These are phyloP conservation scores for Phytophthora pini DNA, from an alignment of 352 stramenopile species.

Conservation along the genomic window DNA sequence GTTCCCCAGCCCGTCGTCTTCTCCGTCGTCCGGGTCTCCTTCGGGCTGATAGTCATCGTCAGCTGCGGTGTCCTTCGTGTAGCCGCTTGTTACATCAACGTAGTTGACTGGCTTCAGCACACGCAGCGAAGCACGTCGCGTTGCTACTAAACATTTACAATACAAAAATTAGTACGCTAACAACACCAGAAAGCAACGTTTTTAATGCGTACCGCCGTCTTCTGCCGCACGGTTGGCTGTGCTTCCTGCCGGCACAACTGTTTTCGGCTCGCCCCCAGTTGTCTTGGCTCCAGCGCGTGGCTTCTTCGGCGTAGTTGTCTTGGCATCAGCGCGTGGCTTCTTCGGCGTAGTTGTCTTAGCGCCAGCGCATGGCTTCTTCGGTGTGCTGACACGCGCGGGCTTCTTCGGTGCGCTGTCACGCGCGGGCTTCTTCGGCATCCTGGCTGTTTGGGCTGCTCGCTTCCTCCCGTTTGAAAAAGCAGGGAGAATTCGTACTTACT, in stretches of 20 bases:
- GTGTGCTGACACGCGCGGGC: not conserved
- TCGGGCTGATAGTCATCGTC: too few species aligned
- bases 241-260: not conserved
- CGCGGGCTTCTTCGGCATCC: not conserved
- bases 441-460: not conserved
- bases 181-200: not conserved
- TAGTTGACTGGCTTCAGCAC: not conserved
- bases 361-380: not conserved
- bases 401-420: not conserved
- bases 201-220: not conserved
- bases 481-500: not conserved
- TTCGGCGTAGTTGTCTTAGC: not conserved
- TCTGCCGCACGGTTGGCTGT: not conserved
- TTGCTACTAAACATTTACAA: not conserved
- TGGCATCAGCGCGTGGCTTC: not conserved
- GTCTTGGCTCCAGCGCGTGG: not conserved
- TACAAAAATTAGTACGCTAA: not conserved
- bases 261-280: not conserved
- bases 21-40: not conserved
- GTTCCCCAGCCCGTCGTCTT: not conserved
- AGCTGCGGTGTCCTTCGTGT: too few species aligned
- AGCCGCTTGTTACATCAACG: not conserved
- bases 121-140: not conserved
- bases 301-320: not conserved
- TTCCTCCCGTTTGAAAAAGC: not conserved